phyloP scores from a whole-genome alignment of 2,329 filamentous ascomycete genomes.

The Myotisia sp. region DNA sequence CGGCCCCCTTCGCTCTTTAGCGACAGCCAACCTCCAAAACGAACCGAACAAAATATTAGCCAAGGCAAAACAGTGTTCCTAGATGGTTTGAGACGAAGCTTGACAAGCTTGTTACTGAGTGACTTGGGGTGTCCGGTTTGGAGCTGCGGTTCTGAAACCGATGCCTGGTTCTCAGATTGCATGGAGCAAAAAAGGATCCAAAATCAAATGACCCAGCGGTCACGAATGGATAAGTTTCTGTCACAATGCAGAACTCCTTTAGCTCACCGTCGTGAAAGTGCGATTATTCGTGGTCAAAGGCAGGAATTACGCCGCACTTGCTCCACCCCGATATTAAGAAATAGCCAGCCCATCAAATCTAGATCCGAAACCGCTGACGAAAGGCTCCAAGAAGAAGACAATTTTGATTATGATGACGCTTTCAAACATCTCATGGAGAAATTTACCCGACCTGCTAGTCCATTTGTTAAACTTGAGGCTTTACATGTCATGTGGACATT shows the following conservation, averaged over 20 bases:
- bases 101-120: constrained; percentile 74
- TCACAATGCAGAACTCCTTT: constrained; percentile 16
- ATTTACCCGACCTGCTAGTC: constrained; percentile 81
- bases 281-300: not conserved
- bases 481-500: constrained; percentile 72
- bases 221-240: constrained; percentile 26
- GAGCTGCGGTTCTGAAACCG: constrained; percentile 81
- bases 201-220: constrained; percentile 26
- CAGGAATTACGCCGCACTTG: constrained; percentile 19
- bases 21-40: constrained; percentile 22
- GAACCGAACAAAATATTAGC: constrained; percentile 26
- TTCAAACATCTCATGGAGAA: constrained; percentile 68
- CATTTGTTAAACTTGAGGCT: constrained; percentile 69
- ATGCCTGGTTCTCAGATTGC: constrained; percentile 58
- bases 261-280: not conserved
- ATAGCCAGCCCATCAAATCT: not conserved
- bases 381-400: constrained; percentile 9
- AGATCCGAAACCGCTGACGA: not conserved
- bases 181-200: constrained; percentile 37
- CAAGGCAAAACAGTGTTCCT: constrained; percentile 70
- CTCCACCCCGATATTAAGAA: constrained; percentile 16
- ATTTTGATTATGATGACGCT: constrained; percentile 65
- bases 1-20: constrained; percentile 30
- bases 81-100: constrained; percentile 57
- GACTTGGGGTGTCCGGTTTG: constrained; percentile 80